Conservation (phyloP, 2,329 filamentous ascomycete genomes). For the Venturia nashicola region DNA sequence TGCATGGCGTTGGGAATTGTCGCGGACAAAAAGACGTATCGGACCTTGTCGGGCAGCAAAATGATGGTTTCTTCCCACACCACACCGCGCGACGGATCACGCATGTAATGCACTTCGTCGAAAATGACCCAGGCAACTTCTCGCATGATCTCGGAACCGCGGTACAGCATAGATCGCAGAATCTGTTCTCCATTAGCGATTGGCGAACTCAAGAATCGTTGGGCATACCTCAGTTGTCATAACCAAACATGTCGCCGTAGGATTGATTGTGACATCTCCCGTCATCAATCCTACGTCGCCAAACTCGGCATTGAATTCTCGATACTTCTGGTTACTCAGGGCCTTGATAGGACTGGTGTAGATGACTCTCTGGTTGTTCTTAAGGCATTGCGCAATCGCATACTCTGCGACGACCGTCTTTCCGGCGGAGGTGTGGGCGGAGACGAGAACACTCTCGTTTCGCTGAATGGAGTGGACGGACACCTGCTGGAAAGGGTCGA, state of each 20-base stretch:
- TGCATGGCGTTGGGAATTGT: conserved; percentile 99
- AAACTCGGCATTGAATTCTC: conserved; percentile 91
- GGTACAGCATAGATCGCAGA: conserved; percentile 94
- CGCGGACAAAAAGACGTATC: conserved; percentile 95
- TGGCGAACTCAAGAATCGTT: background rate
- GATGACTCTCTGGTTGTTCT: conserved; percentile 95
- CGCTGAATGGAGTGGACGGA: conserved; percentile 91
- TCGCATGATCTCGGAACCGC: conserved; percentile 97
- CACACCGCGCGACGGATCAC: conserved; percentile 85
- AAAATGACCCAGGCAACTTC: conserved; percentile 98
- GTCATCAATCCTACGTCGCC: conserved; percentile 98
- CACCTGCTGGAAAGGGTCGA: conserved; percentile 95
- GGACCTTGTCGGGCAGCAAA: conserved; percentile 91
- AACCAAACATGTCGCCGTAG: conserved; percentile 90
- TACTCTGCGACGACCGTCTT: conserved; percentile 99
- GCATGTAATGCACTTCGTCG: conserved; percentile 97
- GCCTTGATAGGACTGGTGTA: conserved; percentile 99
- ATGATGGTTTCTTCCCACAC: conserved; percentile 99
- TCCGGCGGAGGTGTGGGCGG: conserved; percentile 91
- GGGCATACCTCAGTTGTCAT: conserved; percentile 76
- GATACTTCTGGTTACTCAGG: conserved; percentile 95
- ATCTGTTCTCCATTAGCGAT: conserved; percentile 42
- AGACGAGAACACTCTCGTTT: conserved; percentile 91
- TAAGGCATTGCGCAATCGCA: conserved; percentile 91
- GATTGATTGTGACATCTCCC: conserved; percentile 97